Evolutionary conservation across 352 stramenopile species (phyloP).

Genomic region (Pythium apleroticum): DNA sequence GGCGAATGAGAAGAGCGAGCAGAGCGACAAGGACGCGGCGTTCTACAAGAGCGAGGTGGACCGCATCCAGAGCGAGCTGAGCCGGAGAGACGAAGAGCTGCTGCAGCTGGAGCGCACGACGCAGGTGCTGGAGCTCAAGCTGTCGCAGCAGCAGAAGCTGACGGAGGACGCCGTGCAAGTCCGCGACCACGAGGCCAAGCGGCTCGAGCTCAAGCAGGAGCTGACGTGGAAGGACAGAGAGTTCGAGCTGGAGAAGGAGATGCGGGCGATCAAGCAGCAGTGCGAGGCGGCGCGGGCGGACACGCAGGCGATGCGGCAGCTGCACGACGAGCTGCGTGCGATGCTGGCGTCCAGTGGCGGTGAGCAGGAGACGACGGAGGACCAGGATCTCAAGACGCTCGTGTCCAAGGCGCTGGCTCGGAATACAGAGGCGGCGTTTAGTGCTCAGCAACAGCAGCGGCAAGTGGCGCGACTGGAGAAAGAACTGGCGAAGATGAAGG

Average conservation of each 20-base stretch:
- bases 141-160: slow-evolving; percentile 23
- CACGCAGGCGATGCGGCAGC: slow-evolving; percentile 26
- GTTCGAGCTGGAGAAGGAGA: slow-evolving; percentile 28
- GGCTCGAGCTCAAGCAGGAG: slow-evolving; percentile 29
- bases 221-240: slow-evolving; percentile 34
- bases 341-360: slow-evolving; percentile 24
- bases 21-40: slow-evolving; percentile 36
- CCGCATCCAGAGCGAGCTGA: slow-evolving; percentile 32
- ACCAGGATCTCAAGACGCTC: slow-evolving; percentile 34
- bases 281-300: slow-evolving; percentile 14
- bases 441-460: slow-evolving; percentile 12
- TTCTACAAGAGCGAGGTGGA: slow-evolving; percentile 49
- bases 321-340: slow-evolving; percentile 40
- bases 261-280: slow-evolving; percentile 27
- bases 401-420: slow-evolving; percentile 30
- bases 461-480: slow-evolving; percentile 31
- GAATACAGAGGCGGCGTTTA: slow-evolving; percentile 3
- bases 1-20: slow-evolving; percentile 33
- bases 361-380: not conserved
- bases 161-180: slow-evolving; percentile 26
- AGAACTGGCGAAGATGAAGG: slow-evolving; percentile 38
- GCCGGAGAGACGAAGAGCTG: slow-evolving; percentile 33
- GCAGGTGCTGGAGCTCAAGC: slow-evolving; percentile 28
- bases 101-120: slow-evolving; percentile 28
- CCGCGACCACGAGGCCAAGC: slow-evolving; percentile 25